A percentile compares a stretch with the other conserved stretches of the same genome.
phyloP scores from a whole-genome alignment of 2,329 filamentous ascomycete genomes.

The Apiospora rasikravindrae region DNA sequence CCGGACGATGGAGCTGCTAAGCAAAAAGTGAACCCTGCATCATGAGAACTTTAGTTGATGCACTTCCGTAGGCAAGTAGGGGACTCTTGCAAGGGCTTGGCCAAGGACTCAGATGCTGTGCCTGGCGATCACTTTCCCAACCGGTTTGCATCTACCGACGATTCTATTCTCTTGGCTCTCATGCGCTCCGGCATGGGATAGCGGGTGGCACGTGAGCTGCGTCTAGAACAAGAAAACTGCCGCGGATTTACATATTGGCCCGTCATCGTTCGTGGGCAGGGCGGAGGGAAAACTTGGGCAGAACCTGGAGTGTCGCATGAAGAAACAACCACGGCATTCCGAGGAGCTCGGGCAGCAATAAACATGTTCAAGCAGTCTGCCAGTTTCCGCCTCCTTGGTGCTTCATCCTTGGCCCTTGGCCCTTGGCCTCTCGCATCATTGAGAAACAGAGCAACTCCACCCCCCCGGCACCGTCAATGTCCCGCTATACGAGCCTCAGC shows the following conservation, averaged over 20 bases:
- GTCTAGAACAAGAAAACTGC: not conserved
- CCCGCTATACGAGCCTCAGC: constrained; percentile 12
- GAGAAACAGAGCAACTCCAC: not conserved
- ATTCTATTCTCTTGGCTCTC: not conserved
- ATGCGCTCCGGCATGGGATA: not conserved
- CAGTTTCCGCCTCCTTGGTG: not conserved
- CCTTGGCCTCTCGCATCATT: not conserved
- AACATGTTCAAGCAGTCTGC: not conserved
- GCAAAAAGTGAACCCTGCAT: constrained; percentile 5
- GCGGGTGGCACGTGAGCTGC: not conserved
- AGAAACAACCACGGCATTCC: not conserved
- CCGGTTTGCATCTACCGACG: constrained; percentile 9
- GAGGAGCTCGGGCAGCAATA: not conserved
- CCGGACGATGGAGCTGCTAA: constrained; percentile 11
- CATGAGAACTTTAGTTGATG: not conserved
- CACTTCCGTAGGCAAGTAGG: not conserved
- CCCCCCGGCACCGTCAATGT: not conserved
- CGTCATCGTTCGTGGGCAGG: not conserved
- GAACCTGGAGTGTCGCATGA: not conserved
- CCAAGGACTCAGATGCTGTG: not conserved
- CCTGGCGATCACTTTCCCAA: constrained; percentile 12
- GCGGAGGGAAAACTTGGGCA: not conserved
- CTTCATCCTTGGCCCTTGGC: not conserved
- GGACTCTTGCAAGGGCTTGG: not conserved
- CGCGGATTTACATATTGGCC: not conserved